These are phyloP conservation scores for Begonia peltatifolia DNA, from an alignment of 306 rosid genomes.

Conservation along the genomic window DNA sequence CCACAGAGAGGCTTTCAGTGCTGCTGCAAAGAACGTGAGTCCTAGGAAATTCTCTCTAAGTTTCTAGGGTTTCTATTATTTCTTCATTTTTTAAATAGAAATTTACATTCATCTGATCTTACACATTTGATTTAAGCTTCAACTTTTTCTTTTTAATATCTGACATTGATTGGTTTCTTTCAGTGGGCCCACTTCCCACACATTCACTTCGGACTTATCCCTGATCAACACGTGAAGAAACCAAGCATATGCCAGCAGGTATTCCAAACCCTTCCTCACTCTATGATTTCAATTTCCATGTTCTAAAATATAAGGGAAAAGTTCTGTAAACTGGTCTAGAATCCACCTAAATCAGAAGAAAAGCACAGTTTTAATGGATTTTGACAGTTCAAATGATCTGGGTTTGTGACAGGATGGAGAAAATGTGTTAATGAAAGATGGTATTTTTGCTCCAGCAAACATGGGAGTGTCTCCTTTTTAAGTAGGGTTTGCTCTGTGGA, in stretches of 20 bases:
- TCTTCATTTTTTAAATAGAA: background rate
- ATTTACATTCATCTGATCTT: background rate
- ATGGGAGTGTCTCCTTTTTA: background rate
- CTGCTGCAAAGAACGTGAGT: conserved; percentile 96
- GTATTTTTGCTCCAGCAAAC: background rate
- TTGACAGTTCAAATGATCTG: background rate
- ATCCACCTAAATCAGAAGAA: too few species aligned
- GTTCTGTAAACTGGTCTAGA: too few species aligned
- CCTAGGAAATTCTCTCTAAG: conserved; percentile 18
- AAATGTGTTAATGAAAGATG: background rate
- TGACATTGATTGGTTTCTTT: conserved; percentile 15
- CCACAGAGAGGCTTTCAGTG: conserved; percentile 98
- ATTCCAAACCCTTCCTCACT: background rate
- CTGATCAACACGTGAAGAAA: conserved; percentile 82
- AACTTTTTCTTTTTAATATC: background rate
- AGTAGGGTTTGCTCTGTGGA: background rate
- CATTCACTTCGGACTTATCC: conserved; percentile 92
- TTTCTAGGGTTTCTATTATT: conserved; percentile 7
- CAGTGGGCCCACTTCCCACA: conserved; percentile 99
- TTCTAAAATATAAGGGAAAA: too few species aligned
- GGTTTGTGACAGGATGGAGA: background rate
- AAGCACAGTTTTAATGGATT: too few species aligned
- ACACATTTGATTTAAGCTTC: background rate
- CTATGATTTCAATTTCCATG: too few species aligned
- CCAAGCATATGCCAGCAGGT: conserved; percentile 58